phyloP scores from a whole-genome alignment of 441 rosid genomes.

The Jatropha multifida region DNA sequence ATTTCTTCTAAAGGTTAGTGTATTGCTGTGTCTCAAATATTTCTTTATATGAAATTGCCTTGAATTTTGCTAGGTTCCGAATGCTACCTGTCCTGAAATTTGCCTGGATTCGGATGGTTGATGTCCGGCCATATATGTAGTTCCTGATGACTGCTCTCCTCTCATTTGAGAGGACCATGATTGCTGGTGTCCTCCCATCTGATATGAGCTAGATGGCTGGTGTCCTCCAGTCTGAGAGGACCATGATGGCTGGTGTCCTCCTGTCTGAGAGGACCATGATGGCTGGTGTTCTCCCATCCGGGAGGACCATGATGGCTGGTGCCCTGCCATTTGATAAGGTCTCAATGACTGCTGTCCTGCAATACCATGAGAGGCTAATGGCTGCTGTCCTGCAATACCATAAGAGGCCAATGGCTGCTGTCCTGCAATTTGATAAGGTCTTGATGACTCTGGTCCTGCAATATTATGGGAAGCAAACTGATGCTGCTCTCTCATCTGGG shows the following conservation, averaged over 20 bases:
- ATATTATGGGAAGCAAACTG: too few relatives aligned
- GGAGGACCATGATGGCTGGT: slow-evolving; percentile 19
- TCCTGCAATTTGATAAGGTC: too few relatives aligned
- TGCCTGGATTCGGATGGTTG: slow-evolving; percentile 22
- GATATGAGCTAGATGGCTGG: slow-evolving; percentile 22
- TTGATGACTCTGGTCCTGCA: too few relatives aligned
- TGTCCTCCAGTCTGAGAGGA: slow-evolving; percentile 29
- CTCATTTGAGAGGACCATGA: slow-evolving; percentile 14
- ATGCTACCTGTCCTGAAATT: slow-evolving; percentile 15
- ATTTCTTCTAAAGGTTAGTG: neutral
- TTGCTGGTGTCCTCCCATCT: slow-evolving; percentile 6
- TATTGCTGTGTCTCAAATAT: neutral
- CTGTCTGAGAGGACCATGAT: slow-evolving; percentile 24
- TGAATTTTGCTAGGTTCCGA: neutral
- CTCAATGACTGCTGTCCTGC: too few relatives aligned
- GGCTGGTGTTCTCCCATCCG: slow-evolving; percentile 29
- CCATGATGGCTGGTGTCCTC: slow-evolving; percentile 29
- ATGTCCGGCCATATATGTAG: slow-evolving; percentile 21
- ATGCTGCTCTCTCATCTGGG: neutral
- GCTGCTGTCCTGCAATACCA: neutral
- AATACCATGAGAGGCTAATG: neutral
- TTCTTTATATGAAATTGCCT: neutral
- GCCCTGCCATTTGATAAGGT: slow-evolving; percentile 20
- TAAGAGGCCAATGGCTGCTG: neutral
- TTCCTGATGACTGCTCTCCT: slow-evolving; percentile 12